phyloP scores from a whole-genome alignment of 2,329 filamentous ascomycete species.

The Pseudocercospora eumusae region DNA sequence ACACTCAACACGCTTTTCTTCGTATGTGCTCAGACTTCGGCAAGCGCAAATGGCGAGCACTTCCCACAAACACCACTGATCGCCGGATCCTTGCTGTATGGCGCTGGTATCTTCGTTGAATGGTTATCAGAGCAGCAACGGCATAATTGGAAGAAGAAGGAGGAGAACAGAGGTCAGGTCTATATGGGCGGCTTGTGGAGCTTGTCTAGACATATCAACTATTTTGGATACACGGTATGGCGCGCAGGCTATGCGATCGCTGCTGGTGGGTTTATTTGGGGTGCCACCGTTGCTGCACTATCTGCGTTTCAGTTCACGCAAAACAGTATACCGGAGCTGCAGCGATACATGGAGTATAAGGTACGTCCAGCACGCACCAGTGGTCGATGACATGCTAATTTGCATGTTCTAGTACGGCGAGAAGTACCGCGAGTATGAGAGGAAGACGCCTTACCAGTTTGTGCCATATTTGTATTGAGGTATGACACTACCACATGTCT shows the following conservation, averaged over 20 bases:
- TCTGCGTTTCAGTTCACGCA: slow-evolving; percentile 51
- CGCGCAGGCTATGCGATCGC: slow-evolving; percentile 52
- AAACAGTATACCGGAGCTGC: slow-evolving; percentile 51
- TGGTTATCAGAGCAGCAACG: slow-evolving; percentile 60
- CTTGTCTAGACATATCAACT: slow-evolving; percentile 57
- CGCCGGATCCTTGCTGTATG: slow-evolving; percentile 54
- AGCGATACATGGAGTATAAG: slow-evolving; percentile 51
- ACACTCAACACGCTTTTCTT: slow-evolving; percentile 58
- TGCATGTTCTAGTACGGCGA: slow-evolving; percentile 43
- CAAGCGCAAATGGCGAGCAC: slow-evolving; percentile 42
- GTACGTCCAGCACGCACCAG: slow-evolving; percentile 30
- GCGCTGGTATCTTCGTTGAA: slow-evolving; percentile 57
- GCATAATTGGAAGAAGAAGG: slow-evolving; percentile 53
- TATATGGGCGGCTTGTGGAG: slow-evolving; percentile 54
- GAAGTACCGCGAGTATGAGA: slow-evolving; percentile 43
- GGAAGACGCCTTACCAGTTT: slow-evolving; percentile 44
- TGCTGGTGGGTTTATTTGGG: slow-evolving; percentile 51
- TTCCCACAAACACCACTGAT: slow-evolving; percentile 50
- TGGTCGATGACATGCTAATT: slow-evolving; percentile 5
- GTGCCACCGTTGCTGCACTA: slow-evolving; percentile 44
- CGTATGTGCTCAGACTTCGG: slow-evolving; percentile 52
- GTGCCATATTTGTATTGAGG: slow-evolving; percentile 39
- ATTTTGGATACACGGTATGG: slow-evolving; percentile 57
- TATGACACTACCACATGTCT: background rate
- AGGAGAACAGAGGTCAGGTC: slow-evolving; percentile 55